Base-by-base conservation (phyloP, 768 basidiomycete genomes). In the Hortiboletus flavorubellus region DNA sequence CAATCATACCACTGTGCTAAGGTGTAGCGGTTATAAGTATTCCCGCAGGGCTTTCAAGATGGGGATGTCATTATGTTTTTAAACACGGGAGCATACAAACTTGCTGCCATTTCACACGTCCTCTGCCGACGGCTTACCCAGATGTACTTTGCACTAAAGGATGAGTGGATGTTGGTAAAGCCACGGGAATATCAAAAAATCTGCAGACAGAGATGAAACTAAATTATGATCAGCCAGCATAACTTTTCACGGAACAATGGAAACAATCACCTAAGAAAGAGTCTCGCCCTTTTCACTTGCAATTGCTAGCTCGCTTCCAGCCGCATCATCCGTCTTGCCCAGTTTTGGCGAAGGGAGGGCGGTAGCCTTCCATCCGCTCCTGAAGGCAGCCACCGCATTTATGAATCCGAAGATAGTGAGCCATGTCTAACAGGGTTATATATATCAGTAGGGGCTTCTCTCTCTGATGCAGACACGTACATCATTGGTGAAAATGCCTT, bases 301-400 rank as follows among this genome's bases (percentile, higher is more conserved):
- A 29, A 53, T 30, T 38, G 12, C 37, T 29, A 47, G 29, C 34
- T 56, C 56, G 33, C 44, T 50, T 18, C 47, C 60, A 30, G 21
- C 16, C 4, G 21, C 26, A 4, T 59, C 57, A 49, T 43, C 16
- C 7, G 29, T 9, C 34, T 48, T 55, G 21, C 26, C 16, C 14
- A 11, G 6, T 18, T 54, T 61, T 15, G 49, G 18, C 45, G 58
- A 53, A 39, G 60, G 53, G 5, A 68, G 47, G 8, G 84, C 79
- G 15, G 86, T 87, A 2, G 87, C 86, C 54, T 78, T 82, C 88
- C 88, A 90, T 4, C 86, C 86, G 37, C 79, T 80, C 61, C 83
- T 73, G 72, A 89, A 87, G 3, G 86, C 79, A 6, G 80, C 78
- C 2, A 86, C 59, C 11, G 78, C 85, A 18, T 84, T 84, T 31